A percentile compares a stretch with the other conserved stretches of the same genome.
phyloP scores from a whole-genome alignment of 2,329 filamentous ascomycete genomes.

The Neofusicoccum umdonicola region DNA sequence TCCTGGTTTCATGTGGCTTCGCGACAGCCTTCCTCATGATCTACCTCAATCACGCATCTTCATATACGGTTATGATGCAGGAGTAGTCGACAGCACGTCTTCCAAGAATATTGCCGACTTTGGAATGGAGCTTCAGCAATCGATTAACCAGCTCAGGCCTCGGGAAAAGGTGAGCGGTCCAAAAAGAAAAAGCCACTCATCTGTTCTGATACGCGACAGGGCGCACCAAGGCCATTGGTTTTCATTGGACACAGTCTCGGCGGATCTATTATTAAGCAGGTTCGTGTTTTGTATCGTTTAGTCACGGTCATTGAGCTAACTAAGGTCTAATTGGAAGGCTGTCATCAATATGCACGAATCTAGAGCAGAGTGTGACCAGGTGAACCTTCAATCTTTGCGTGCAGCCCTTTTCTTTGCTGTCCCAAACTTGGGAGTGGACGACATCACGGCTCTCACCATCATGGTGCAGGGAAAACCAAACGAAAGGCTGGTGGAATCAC shows the following conservation, averaged over 20 bases:
- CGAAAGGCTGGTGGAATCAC: background rate
- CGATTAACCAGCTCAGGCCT: background rate
- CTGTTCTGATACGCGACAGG: background rate
- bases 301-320: background rate
- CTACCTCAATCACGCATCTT: background rate
- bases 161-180: background rate
- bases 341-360: background rate
- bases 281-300: background rate
- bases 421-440: background rate
- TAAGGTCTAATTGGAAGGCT: background rate
- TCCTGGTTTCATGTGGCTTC: background rate
- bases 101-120: background rate
- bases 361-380: background rate
- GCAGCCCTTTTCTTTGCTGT: background rate
- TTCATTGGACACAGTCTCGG: background rate
- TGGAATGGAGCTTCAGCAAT: background rate
- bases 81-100: background rate
- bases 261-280: background rate
- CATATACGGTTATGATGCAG: background rate
- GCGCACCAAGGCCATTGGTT: fast-evolving
- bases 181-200: no score
- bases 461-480: background rate
- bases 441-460: background rate
- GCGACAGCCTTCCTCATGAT: background rate
- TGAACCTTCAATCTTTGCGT: background rate